Percentiles rank a stretch among this genome's conserved stretches.
phyloP scores from a whole-genome alignment of 345 rosid genomes.

The Litchi chinensis region DNA sequence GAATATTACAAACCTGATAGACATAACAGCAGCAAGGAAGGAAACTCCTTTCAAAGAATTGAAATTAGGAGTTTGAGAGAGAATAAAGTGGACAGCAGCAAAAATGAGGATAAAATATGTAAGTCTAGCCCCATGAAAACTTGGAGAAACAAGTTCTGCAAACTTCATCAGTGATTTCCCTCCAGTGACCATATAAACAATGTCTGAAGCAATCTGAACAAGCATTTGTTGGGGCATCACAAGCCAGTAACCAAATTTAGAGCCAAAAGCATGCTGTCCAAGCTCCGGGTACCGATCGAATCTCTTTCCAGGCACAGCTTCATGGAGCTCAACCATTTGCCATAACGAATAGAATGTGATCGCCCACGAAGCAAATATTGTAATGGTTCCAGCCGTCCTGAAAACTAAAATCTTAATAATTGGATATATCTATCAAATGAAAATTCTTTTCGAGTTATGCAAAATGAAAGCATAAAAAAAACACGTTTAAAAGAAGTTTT shows the following conservation, averaged over 20 bases:
- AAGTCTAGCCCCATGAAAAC: neutral
- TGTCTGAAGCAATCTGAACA: constrained; percentile 23
- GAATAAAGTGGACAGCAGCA: constrained; percentile 17
- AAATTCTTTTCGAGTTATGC: too few species aligned
- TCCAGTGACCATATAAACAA: constrained; percentile 36
- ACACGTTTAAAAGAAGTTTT: too few species aligned
- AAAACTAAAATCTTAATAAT: neutral
- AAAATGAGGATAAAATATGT: constrained; percentile 34
- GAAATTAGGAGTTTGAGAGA: constrained; percentile 38
- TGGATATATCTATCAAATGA: too few species aligned
- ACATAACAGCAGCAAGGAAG: constrained; percentile 35
- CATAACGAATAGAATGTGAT: constrained; percentile 34
- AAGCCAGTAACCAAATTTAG: constrained; percentile 29
- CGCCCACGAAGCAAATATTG: constrained; percentile 27
- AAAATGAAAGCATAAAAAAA: too few species aligned
- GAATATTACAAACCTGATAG: constrained; percentile 10
- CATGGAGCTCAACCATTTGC: constrained; percentile 39
- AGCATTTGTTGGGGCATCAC: constrained; percentile 37
- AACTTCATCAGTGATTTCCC: constrained; percentile 29
- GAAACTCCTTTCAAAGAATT: constrained; percentile 30
- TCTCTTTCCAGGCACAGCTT: constrained; percentile 32
- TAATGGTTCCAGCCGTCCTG: constrained; percentile 22
- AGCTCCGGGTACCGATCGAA: constrained; percentile 39
- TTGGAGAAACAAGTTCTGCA: neutral
- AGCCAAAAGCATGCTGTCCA: constrained; percentile 34